Conservation (phyloP, 352 stramenopile genomes). For the Phytophthora capsici region DNA sequence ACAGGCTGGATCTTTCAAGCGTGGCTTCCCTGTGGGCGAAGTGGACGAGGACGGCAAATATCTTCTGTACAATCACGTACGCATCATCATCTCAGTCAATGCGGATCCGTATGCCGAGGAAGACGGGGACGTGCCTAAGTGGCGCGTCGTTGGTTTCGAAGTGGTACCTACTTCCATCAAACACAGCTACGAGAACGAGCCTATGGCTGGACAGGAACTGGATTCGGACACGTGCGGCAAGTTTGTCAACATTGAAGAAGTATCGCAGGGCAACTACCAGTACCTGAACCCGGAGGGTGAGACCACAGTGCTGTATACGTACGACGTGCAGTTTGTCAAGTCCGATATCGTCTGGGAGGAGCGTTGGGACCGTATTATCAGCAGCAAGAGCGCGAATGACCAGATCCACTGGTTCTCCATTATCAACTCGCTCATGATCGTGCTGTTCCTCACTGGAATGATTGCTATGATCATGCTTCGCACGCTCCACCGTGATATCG, state of each 20-base stretch:
- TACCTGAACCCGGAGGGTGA: slow-evolving; percentile 73
- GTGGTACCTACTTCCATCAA: slow-evolving; percentile 96
- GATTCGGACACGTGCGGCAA: slow-evolving; percentile 87
- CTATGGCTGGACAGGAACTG: slow-evolving; percentile 79
- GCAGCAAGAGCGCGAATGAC: slow-evolving; percentile 94
- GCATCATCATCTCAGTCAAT: slow-evolving; percentile 94
- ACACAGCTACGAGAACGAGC: slow-evolving; percentile 91
- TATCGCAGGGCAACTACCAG: slow-evolving; percentile 83
- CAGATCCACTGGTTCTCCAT: slow-evolving; percentile 99
- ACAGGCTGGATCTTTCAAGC: slow-evolving; percentile 83
- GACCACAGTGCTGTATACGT: slow-evolving; percentile 97
- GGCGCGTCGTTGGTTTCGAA: slow-evolving; percentile 96
- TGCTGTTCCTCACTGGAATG: slow-evolving; percentile 99
- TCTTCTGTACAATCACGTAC: slow-evolving; percentile 98
- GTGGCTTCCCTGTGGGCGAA: slow-evolving; percentile 94
- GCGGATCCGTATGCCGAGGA: slow-evolving; percentile 81
- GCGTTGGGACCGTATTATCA: slow-evolving; percentile 99
- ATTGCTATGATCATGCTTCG: slow-evolving; percentile 99
- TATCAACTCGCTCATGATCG: slow-evolving; percentile 99
- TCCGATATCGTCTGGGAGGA: slow-evolving; percentile 96
- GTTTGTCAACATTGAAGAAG: slow-evolving; percentile 89
- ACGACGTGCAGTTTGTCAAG: slow-evolving; percentile 97
- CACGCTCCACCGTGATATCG: slow-evolving; percentile 98
- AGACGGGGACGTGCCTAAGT: slow-evolving; percentile 60
- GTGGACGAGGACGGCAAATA: slow-evolving; percentile 91